Evolutionary conservation across 371 early-diverging fungal species (phyloP), one percentile per base, ranked within the genome.

Genomic region (Dichotomocladium elegans): DNA sequence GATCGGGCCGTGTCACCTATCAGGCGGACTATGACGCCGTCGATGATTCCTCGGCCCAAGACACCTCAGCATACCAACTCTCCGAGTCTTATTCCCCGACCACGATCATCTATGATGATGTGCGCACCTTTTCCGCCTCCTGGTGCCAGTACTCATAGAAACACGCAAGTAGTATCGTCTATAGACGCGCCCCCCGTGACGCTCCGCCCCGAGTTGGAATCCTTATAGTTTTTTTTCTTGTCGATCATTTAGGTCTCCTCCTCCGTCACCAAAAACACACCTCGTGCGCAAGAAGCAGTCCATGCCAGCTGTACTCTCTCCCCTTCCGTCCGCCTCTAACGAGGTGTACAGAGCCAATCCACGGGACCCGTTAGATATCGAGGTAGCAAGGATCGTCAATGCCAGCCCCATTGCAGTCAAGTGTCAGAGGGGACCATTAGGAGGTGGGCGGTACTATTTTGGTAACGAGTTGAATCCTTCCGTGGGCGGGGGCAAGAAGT

Each of bases 391-490:
- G 4, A 68, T 84, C 19, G 67, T 82, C 9, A 81, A 84, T 53
- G 70, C 72, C 3, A 77, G 68, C 41, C 79, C 80, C 1, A 68
- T 81, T 14, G 35, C 68, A 6, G 74, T 82, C 30, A 69, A 70
- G 44, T 75, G 81, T 15, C 67, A 68, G 53, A 50, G 68, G 12
- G 70, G 69, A 31, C 64, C 77, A 27, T 41, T 57, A 46, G 64
- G 79, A 14, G 41, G 65, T 47, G 81, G 77, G 19, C 68, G 73
- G 49, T 85, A 85, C 47, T 81, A 77, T 25, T 81, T 85, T 73
- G 85, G 85, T 9, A 80, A 76, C 30, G 70, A 77, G 24, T 47
- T 71, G 15, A 77, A 62, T 49, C 61, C 72, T 17, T 65, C 72
- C 0, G 57, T 66, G 1, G 72, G 65, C 26, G 70, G 70, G 17